phyloP scores from a whole-genome alignment of 441 rosid species.

The Kokia cookei region DNA sequence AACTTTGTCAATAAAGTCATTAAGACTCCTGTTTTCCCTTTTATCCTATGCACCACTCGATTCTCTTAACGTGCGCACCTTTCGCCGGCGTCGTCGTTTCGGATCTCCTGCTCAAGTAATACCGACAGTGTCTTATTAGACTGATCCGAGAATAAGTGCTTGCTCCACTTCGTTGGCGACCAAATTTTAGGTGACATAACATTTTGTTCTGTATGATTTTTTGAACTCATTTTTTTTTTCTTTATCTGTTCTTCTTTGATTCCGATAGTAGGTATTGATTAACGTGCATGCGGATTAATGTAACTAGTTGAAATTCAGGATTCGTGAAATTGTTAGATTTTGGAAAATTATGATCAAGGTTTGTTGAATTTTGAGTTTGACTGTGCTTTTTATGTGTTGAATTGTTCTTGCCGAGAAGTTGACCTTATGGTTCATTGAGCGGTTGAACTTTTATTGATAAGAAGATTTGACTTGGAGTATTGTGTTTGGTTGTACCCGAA shows the following conservation, averaged over 20 bases:
- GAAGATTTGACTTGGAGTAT: neutral
- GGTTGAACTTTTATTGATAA: neutral
- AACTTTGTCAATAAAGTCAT: neutral
- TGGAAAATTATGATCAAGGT: neutral
- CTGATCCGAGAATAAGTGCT: constrained; percentile 5
- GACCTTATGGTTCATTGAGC: neutral
- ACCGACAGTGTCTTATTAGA: neutral
- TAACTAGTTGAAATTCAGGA: neutral
- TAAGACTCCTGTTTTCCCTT: neutral
- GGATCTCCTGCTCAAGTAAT: constrained; percentile 11
- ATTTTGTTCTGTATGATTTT: neutral
- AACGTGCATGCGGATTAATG: constrained; percentile 6
- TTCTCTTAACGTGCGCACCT: constrained; percentile 31
- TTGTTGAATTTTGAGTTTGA: neutral
- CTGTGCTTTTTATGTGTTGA: neutral
- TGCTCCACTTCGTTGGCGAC: constrained; percentile 5
- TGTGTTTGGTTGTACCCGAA: neutral
- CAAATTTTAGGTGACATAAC: constrained; percentile 18
- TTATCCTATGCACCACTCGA: constrained; percentile 19
- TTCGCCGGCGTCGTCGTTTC: constrained; percentile 18
- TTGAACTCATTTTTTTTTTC: neutral
- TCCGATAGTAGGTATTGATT: neutral
- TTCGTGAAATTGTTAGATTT: neutral
- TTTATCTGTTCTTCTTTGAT: neutral
- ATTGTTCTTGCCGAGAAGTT: neutral